Conservation (phyloP, 2,329 filamentous ascomycete genomes). For the Celoporthe dispersa region DNA sequence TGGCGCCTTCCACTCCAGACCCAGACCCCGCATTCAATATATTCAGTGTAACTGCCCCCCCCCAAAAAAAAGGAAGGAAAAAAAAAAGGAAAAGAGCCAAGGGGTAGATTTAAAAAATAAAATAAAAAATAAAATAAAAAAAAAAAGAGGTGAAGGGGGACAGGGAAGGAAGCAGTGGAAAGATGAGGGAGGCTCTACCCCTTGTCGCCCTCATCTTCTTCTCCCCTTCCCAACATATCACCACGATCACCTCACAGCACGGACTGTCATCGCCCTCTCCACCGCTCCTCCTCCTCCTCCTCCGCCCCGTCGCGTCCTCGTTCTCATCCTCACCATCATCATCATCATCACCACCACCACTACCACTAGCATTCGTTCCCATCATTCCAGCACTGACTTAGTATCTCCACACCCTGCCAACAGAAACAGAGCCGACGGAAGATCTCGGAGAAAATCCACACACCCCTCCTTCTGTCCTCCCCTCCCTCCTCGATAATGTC, state of each 20-base stretch:
- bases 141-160: neutral
- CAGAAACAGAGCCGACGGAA: conserved; percentile 12
- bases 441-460: conserved; percentile 19
- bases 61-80: neutral
- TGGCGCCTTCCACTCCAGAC: neutral
- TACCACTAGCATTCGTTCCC: too few species aligned
- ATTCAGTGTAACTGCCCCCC: neutral
- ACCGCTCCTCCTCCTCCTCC: too few species aligned
- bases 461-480: neutral
- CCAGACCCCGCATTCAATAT: conserved; percentile 1
- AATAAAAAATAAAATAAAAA: neutral
- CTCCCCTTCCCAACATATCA: neutral
- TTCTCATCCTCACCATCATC: neutral
- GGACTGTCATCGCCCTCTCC: neutral
- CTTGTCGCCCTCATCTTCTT: too few species aligned
- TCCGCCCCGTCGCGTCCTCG: neutral
- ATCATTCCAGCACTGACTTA: neutral
- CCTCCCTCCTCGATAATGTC: conserved; percentile 8
- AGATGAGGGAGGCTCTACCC: too few species aligned
- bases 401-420: neutral
- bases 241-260: neutral
- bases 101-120: neutral
- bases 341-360: neutral
- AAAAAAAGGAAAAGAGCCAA: neutral
- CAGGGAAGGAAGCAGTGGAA: too few species aligned